Evolutionary conservation across 176 grass and related monocot genomes (phyloP).

Genomic region (Oryza meyeriana): DNA sequence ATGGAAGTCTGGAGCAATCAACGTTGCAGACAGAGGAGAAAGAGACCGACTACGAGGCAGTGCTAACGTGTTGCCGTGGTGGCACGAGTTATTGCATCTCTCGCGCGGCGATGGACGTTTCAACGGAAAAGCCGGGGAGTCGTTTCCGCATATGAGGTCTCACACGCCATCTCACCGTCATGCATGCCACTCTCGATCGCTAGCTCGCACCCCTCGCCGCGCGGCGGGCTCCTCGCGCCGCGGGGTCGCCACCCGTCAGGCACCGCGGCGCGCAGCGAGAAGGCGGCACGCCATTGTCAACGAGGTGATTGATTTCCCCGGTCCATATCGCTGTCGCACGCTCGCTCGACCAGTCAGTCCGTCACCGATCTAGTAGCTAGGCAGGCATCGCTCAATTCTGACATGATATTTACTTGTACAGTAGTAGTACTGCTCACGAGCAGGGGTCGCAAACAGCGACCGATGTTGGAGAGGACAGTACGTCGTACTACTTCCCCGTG

Average conservation of each 20-base stretch:
- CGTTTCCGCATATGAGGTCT: not conserved
- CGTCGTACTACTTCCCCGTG: not conserved
- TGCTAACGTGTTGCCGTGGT: not conserved
- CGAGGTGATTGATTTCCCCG: constrained; percentile 24
- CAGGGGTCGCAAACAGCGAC: not conserved
- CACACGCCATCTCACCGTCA: not conserved
- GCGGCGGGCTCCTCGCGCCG: not conserved
- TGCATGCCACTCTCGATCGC: not conserved
- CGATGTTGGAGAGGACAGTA: not conserved
- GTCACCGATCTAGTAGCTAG: not conserved
- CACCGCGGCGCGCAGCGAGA: not conserved
- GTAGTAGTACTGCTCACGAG: not conserved
- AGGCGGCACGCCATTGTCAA: not conserved
- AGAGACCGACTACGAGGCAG: not conserved
- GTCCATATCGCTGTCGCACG: constrained; percentile 39
- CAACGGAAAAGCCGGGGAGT: not conserved
- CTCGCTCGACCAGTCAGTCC: not conserved
- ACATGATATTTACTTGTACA: constrained; percentile 13
- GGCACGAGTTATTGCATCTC: not conserved
- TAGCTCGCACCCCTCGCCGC: not conserved
- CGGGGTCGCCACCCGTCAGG: not conserved
- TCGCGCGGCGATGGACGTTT: not conserved
- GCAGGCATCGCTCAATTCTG: not conserved
- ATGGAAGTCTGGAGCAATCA: not conserved
- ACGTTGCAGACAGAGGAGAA: not conserved